phyloP scores from a whole-genome alignment of 1,284 basidiomycete genomes.

The Ganoderma multipileum region DNA sequence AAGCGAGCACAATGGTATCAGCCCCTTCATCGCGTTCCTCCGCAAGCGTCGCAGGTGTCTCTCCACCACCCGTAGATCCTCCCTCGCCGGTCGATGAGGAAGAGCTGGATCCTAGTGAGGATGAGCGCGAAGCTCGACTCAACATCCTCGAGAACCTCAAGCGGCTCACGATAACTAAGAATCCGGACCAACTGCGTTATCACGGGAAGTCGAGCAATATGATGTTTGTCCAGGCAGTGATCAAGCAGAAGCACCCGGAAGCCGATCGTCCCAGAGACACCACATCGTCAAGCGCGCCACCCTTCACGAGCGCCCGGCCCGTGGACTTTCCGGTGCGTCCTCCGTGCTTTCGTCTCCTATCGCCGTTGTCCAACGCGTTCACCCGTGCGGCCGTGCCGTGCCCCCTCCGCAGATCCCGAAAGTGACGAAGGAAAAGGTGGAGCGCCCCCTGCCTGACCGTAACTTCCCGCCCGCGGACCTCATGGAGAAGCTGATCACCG shows the following conservation, averaged over 20 bases:
- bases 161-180: conserved; percentile 29
- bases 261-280: conserved; percentile 16
- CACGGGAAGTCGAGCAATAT: conserved; percentile 61
- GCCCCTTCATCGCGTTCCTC: conserved; percentile 33
- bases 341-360: too few relatives aligned
- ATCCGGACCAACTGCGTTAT: conserved; percentile 44
- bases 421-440: neutral
- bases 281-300: conserved; percentile 4
- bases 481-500: conserved; percentile 48
- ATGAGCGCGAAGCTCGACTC: conserved; percentile 36
- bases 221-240: conserved; percentile 54
- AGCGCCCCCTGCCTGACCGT: conserved; percentile 5
- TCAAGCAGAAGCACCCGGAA: conserved; percentile 52
- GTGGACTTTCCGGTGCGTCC: neutral
- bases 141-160: conserved; percentile 31
- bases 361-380: too few relatives aligned
- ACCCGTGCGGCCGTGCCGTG: too few relatives aligned
- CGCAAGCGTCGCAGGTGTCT: conserved; percentile 3
- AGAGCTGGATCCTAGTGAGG: conserved; percentile 45
- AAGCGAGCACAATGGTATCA: neutral
- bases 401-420: neutral
- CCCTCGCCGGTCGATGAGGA: conserved; percentile 33
- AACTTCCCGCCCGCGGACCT: conserved; percentile 22
- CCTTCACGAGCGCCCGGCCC: too few relatives aligned
- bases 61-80: conserved; percentile 22